Conservation (phyloP, 2,329 filamentous ascomycete genomes). For the Clonostachys rosea region DNA sequence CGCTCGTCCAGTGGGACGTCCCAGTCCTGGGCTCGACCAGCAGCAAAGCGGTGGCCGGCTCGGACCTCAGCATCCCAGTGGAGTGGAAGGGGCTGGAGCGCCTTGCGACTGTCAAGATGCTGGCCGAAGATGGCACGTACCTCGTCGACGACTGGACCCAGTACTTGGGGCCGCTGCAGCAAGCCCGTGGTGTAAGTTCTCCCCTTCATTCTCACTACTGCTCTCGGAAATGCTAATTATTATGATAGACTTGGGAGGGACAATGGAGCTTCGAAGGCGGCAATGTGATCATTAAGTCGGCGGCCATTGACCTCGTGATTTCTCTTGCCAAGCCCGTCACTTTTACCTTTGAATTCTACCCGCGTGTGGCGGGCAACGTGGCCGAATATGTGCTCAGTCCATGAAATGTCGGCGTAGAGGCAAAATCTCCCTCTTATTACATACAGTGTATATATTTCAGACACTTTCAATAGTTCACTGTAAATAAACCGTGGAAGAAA, state of each 20-base stretch:
- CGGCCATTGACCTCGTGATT: constrained; percentile 39
- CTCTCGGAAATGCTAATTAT: not conserved
- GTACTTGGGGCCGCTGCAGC: constrained; percentile 45
- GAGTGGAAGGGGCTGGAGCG: constrained; percentile 3
- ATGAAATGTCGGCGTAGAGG: not conserved
- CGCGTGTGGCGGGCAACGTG: constrained; percentile 39
- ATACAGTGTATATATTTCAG: too few species aligned
- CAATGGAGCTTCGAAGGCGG: constrained; percentile 46
- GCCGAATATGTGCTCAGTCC: constrained; percentile 29
- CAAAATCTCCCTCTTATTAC: not conserved
- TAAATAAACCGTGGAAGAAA: too few species aligned
- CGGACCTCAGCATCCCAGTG: constrained; percentile 2
- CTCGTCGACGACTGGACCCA: constrained; percentile 53
- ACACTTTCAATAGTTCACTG: too few species aligned
- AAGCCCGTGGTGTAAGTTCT: constrained; percentile 29
- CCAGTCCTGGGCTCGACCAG: constrained; percentile 24
- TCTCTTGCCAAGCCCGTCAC: constrained; percentile 33
- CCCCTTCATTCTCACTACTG: not conserved
- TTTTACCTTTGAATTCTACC: constrained; percentile 52
- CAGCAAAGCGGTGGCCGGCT: constrained; percentile 1
- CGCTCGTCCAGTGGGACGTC: constrained; percentile 47
- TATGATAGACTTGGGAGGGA: constrained; percentile 32
- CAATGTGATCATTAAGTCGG: constrained; percentile 38
- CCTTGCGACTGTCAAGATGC: constrained; percentile 3
- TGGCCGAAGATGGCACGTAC: constrained; percentile 33